These are phyloP conservation scores for Saccharomyces pastorianus DNA, from an alignment of 1,139 yeast genomes.

Conservation along the genomic window DNA sequence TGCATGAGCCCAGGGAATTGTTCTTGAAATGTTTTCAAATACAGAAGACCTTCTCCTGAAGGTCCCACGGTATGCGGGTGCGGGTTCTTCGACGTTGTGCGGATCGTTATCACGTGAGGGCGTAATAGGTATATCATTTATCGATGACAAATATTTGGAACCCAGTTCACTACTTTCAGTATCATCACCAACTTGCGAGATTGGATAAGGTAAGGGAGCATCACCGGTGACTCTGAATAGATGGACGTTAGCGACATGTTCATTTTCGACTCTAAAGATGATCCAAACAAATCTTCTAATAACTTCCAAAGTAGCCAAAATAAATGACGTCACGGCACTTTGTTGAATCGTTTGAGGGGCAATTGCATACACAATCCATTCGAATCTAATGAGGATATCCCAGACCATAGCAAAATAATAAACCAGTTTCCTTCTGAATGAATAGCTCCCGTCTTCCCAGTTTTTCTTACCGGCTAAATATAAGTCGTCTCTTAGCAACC, in stretches of 20 bases:
- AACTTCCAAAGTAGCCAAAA: slow-evolving; percentile 74
- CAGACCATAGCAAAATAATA: slow-evolving; percentile 69
- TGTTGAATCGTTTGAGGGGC: slow-evolving; percentile 75
- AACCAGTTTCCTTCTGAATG: slow-evolving; percentile 43
- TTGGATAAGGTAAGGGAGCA: slow-evolving; percentile 70
- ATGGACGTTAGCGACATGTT: slow-evolving; percentile 83
- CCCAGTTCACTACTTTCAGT: background rate
- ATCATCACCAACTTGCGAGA: slow-evolving; percentile 7
- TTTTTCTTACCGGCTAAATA: slow-evolving; percentile 30
- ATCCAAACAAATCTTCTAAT: slow-evolving; percentile 82
- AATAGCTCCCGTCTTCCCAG: slow-evolving; percentile 30
- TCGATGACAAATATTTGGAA: slow-evolving; percentile 1
- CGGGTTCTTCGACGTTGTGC: slow-evolving; percentile 13
- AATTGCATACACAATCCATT: slow-evolving; percentile 76
- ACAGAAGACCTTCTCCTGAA: slow-evolving; percentile 32
- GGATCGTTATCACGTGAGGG: background rate
- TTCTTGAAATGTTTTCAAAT: slow-evolving; percentile 46
- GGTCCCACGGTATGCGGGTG: slow-evolving; percentile 18
- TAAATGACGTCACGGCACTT: slow-evolving; percentile 82
- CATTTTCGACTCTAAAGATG: slow-evolving; percentile 88
- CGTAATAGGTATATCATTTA: background rate
- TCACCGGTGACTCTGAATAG: slow-evolving; percentile 82
- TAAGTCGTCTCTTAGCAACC: slow-evolving; percentile 61
- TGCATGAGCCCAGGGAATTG: slow-evolving; percentile 72
- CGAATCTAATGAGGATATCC: slow-evolving; percentile 72